These are phyloP conservation scores for Clarireedia homoeocarpa DNA, from an alignment of 2,329 filamentous ascomycete genomes.

Conservation along the genomic window DNA sequence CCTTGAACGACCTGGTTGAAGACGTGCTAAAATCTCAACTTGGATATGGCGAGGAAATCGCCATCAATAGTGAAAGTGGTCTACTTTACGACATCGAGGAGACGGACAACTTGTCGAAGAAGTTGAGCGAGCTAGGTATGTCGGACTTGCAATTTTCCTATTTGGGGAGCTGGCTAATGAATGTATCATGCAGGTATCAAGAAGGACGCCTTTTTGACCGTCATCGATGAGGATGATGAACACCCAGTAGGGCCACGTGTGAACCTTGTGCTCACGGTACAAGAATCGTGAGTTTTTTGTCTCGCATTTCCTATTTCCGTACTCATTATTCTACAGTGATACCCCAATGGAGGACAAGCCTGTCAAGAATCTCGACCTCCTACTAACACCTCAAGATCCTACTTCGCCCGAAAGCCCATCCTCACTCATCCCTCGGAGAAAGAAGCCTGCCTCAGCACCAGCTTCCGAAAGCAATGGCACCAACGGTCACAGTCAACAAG, in stretches of 20 bases:
- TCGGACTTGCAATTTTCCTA: background rate
- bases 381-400: constrained; percentile 18
- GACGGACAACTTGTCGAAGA: constrained; percentile 76
- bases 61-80: constrained; percentile 64
- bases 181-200: constrained; percentile 47
- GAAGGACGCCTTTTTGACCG: constrained; percentile 67
- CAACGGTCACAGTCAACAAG: constrained; percentile 12
- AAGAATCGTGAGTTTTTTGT: constrained; percentile 45
- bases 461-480: background rate
- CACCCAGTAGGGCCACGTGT: constrained; percentile 68
- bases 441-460: constrained; percentile 14
- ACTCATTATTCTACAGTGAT: background rate
- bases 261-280: constrained; percentile 68
- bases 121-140: constrained; percentile 65
- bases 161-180: background rate
- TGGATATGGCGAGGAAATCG: constrained; percentile 75
- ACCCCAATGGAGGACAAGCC: constrained; percentile 41
- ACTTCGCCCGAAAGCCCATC: constrained; percentile 5
- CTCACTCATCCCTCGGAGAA: constrained; percentile 24
- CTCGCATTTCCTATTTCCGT: background rate
- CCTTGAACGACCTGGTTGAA: constrained; percentile 71
- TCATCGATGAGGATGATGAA: constrained; percentile 74
- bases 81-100: constrained; percentile 88
- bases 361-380: constrained; percentile 36
- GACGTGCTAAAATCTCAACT: constrained; percentile 62